A percentile compares a stretch with the other conserved stretches of the same genome.
These are phyloP conservation scores for Yamadazyma insecticola DNA, from an alignment of 805 yeast genomes.

Conservation along the genomic window DNA sequence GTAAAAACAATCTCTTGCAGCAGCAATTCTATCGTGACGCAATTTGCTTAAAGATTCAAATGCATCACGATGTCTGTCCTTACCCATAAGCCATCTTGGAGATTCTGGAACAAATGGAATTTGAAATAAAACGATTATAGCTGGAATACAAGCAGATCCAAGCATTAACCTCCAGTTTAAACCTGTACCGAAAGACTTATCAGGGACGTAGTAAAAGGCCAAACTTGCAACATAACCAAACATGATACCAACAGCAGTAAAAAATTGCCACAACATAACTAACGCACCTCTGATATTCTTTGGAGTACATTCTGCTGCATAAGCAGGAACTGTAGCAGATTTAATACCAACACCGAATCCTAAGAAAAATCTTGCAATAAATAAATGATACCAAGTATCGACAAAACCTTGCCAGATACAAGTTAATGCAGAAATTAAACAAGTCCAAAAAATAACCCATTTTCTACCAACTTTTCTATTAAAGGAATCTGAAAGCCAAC, in stretches of 20 bases:
- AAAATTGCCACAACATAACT: constrained; percentile 70
- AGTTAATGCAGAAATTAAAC: constrained; percentile 53
- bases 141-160: constrained; percentile 60
- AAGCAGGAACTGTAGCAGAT: constrained; percentile 65
- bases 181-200: constrained; percentile 40
- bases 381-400: constrained; percentile 55
- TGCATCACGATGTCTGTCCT: constrained; percentile 46
- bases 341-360: constrained; percentile 67
- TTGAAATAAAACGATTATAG: constrained; percentile 44
- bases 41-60: constrained; percentile 44
- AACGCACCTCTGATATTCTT: constrained; percentile 58
- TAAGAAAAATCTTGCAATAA: constrained; percentile 53
- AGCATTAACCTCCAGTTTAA: constrained; percentile 60
- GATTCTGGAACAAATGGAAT: constrained; percentile 63
- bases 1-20: constrained; percentile 64
- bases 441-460: constrained; percentile 57
- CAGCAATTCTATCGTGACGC: constrained; percentile 45
- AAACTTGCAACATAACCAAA: constrained; percentile 58
- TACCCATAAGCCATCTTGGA: constrained; percentile 64
- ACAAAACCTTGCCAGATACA: constrained; percentile 69
- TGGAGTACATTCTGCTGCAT: constrained; percentile 60
- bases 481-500: constrained; percentile 56
- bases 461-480: constrained; percentile 54
- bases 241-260: constrained; percentile 72
- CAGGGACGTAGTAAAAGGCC: constrained; percentile 54